phyloP scores from a whole-genome alignment of 306 rosid genomes.

The Astragalus membranaceus region DNA sequence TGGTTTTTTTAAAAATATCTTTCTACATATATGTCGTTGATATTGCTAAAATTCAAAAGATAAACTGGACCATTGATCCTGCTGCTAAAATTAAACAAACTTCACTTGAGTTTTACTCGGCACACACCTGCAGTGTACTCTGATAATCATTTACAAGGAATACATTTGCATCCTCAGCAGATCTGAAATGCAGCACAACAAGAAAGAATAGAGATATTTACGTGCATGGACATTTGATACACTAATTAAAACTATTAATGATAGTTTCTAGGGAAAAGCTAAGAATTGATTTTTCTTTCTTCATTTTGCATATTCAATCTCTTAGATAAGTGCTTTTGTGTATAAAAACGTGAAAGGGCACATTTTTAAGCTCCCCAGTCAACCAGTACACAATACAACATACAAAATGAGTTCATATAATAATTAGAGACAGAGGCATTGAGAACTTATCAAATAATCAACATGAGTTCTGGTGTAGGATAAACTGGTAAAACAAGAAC shows the following conservation, averaged over 20 bases:
- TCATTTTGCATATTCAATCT: neutral
- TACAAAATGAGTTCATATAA: neutral
- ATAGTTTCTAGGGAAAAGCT: neutral
- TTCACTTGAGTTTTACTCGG: slow-evolving; percentile 18
- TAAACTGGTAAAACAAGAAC: neutral
- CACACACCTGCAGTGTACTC: slow-evolving; percentile 90
- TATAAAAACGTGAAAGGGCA: neutral
- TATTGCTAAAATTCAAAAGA: neutral
- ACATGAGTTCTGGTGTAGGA: neutral
- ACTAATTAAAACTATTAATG: neutral
- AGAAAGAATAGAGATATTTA: slow-evolving; percentile 18
- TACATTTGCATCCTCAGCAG: slow-evolving; percentile 82
- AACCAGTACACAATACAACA: neutral
- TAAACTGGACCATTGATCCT: neutral
- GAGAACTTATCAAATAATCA: neutral
- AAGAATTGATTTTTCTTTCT: neutral
- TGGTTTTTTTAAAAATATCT: neutral
- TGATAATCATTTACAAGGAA: slow-evolving; percentile 85
- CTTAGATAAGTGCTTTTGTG: neutral
- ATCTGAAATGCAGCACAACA: slow-evolving; percentile 43
- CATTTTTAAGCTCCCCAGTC: neutral
- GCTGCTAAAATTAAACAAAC: slow-evolving; percentile 6
- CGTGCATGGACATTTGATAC: slow-evolving; percentile 1
- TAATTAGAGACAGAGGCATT: neutral
- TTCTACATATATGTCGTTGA: neutral